phyloP scores from a whole-genome alignment of 208 protist genomes.

The Leishmania arabica region DNA sequence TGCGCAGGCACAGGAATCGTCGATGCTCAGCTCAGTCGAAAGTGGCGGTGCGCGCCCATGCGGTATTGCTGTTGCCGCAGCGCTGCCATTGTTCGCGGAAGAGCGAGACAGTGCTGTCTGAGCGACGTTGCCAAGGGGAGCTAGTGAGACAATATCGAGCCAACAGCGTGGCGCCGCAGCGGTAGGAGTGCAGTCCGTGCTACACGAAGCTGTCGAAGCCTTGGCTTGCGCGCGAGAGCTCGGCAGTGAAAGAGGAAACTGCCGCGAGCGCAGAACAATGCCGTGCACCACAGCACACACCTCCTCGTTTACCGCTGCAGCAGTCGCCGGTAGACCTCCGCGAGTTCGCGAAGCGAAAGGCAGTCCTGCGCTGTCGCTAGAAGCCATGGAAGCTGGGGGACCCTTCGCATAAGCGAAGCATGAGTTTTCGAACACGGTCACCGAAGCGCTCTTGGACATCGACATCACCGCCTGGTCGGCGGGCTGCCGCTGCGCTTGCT shows the following conservation, averaged over 20 bases:
- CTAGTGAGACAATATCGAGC: constrained; percentile 9
- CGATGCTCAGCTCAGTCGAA: not conserved
- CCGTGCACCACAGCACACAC: constrained; percentile 43
- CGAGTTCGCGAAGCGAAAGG: not conserved
- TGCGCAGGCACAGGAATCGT: constrained; percentile 24
- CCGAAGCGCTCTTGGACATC: not conserved
- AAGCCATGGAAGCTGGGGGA: not conserved
- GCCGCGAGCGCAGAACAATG: constrained; percentile 47
- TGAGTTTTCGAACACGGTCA: not conserved
- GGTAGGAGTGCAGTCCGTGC: not conserved
- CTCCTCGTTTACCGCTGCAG: not conserved
- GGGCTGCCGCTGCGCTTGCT: not conserved
- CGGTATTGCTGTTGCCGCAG: constrained; percentile 5
- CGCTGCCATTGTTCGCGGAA: not conserved
- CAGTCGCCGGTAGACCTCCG: not conserved
- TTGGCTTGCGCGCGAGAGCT: not conserved
- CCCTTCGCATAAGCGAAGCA: not conserved
- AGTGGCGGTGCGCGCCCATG: not conserved
- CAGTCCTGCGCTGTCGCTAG: not conserved
- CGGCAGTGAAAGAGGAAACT: not conserved
- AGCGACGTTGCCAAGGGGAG: not conserved
- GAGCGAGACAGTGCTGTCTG: not conserved
- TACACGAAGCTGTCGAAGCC: not conserved
- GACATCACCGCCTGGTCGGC: not conserved
- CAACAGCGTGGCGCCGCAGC: constrained; percentile 1